Conservation (phyloP, 2,329 filamentous ascomycete species). For the Ceratocystis cubensis region DNA sequence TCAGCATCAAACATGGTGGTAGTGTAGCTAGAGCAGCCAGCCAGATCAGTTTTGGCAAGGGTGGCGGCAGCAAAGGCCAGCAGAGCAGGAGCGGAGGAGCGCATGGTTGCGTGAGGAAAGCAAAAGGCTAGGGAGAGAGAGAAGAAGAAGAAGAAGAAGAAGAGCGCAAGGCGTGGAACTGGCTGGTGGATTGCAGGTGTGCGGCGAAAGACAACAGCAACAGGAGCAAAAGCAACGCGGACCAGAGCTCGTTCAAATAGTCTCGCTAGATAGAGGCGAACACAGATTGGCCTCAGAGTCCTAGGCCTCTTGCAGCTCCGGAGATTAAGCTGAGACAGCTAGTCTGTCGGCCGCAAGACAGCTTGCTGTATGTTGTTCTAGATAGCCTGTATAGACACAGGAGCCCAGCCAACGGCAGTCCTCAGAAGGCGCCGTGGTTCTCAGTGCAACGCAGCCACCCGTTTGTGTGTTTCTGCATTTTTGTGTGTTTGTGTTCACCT, state of each 20-base stretch:
- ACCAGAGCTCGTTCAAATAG: slow-evolving; percentile 3
- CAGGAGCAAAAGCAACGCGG: neutral
- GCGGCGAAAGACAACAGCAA: neutral
- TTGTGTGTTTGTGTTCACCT: no score
- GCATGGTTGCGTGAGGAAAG: slow-evolving; percentile 12
- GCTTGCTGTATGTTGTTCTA: neutral
- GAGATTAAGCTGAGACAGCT: slow-evolving; percentile 5
- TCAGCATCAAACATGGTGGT: slow-evolving; percentile 27
- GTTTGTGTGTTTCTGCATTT: no score
- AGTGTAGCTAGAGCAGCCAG: slow-evolving; percentile 34
- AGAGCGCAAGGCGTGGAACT: neutral
- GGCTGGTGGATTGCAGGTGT: neutral
- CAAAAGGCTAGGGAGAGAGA: neutral
- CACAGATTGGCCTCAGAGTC: neutral
- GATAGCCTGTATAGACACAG: no score
- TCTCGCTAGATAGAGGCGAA: neutral
- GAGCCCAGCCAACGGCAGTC: no score
- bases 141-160: neutral
- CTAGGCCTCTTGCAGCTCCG: neutral
- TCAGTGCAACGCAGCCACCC: no score
- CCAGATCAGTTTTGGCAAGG: slow-evolving; percentile 35
- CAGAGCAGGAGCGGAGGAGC: slow-evolving; percentile 25
- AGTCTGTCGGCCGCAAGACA: neutral
- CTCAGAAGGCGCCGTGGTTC: no score
- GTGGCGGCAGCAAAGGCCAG: slow-evolving; percentile 26